Evolutionary conservation across 2,329 filamentous ascomycete species (phyloP).

Genomic region (Aureobasidium sp.): DNA sequence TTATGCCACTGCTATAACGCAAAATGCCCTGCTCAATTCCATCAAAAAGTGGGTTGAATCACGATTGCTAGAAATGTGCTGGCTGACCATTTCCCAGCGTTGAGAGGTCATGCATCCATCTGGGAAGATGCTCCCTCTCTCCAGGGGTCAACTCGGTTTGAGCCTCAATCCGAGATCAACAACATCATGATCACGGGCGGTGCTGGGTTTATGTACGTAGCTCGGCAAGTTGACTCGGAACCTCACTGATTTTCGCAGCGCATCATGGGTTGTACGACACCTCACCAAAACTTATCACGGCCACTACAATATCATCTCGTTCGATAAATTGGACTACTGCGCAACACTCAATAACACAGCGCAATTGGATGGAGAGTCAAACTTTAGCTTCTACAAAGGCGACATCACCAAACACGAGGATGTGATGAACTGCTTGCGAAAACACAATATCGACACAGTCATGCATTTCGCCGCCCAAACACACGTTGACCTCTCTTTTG

Average conservation of each 20-base stretch:
- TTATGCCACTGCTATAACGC: not conserved
- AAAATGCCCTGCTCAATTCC: constrained; percentile 15
- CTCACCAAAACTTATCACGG: constrained; percentile 77
- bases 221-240: not conserved
- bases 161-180: constrained; percentile 72
- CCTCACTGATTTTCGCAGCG: constrained; percentile 53
- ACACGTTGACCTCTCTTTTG: constrained; percentile 85
- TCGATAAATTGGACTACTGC: constrained; percentile 89
- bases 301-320: constrained; percentile 82
- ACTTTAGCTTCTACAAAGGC: constrained; percentile 84
- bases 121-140: constrained; percentile 79
- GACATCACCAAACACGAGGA: constrained; percentile 78
- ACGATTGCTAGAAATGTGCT: not conserved
- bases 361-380: constrained; percentile 69
- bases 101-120: constrained; percentile 4
- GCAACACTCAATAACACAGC: constrained; percentile 83
- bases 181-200: constrained; percentile 89
- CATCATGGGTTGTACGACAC: constrained; percentile 86
- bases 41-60: not conserved
- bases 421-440: constrained; percentile 75
- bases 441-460: constrained; percentile 79
- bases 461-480: constrained; percentile 90
- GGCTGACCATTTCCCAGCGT: constrained; percentile 9
- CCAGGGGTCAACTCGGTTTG: constrained; percentile 74
- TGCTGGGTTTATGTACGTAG: constrained; percentile 83